These are phyloP conservation scores for Penicillium flavigenum DNA, from an alignment of 495 filamentous ascomycete genomes.

Conservation along the genomic window DNA sequence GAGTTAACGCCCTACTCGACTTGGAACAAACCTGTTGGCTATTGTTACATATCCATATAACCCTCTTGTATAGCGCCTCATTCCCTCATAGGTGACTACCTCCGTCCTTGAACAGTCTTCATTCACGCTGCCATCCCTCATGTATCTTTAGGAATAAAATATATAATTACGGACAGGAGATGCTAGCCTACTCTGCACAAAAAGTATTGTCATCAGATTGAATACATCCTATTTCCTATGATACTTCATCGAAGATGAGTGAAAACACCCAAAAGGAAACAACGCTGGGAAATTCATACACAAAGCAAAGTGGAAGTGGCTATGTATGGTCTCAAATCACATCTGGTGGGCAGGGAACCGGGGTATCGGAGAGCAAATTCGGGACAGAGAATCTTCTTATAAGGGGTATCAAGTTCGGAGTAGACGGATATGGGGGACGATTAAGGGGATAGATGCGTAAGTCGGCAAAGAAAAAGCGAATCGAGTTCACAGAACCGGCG, in stretches of 20 bases:
- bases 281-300: not conserved
- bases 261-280: not conserved
- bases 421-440: conserved; percentile 4
- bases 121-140: not conserved
- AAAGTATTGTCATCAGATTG: not conserved
- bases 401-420: conserved; percentile 19
- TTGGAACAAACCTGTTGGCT: not conserved
- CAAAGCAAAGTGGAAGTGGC: not conserved
- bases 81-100: not conserved
- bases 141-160: conserved; percentile 14
- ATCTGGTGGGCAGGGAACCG: not conserved
- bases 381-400: not conserved
- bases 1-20: not conserved
- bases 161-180: not conserved
- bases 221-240: not conserved
- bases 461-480: not conserved
- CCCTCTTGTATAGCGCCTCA: not conserved
- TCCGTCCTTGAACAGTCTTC: not conserved
- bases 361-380: conserved; percentile 10
- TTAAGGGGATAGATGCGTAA: not conserved
- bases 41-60: conserved; percentile 1
- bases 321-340: not conserved
- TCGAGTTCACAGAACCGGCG: conserved; percentile 36
- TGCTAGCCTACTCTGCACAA: not conserved
- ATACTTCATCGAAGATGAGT: not conserved